Evolutionary conservation across 257 asterid species (phyloP), one percentile per base, ranked within the genome.

Genomic region (Solanum etuberosum): DNA sequence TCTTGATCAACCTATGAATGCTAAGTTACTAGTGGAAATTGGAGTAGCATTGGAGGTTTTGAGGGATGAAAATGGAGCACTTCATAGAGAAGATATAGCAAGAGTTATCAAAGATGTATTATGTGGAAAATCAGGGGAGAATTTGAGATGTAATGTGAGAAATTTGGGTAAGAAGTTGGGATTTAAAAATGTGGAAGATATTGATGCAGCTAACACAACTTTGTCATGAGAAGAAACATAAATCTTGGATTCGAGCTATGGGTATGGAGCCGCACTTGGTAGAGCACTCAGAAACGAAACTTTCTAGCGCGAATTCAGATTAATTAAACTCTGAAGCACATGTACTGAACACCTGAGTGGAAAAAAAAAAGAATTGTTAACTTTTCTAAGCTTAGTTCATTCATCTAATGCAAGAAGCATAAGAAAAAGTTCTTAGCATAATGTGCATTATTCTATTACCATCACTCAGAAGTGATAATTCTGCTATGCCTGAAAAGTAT

Each of bases 1-100:
- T 32, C 87, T 93, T 4, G 95, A 91, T 80, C 94, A 92, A 88
- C 93, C 92, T 2, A 67, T 90, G 78, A 93, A 91, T 51, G 94
- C 94, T 25, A 89, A 92, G 87, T 85, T 91, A 9, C 90, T 90
- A 6, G 94, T 73, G 72, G 92, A 91, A 25, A 86, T 91, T 38
- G 93, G 93, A 5, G 91, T 92, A 10, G 94, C 92, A 3, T 73
- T 88, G 35, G 93, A 92, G 86, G 93, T 46, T 89, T 8, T 90
- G 84, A 89, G 92, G 81, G 91, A 90, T 46, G 38, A 5, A 1
- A 70, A 90, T 23, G 86, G 85, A 57, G 80, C 32, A 86, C 88
- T 91, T 59, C 29, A 37, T 23, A 86, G 88, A n/a, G 90, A 87
- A 32, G 42, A 21, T 7, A 4, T 91, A 80, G 91, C 94, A 37